Base-by-base conservation (phyloP, 148 eudicot genomes). In the Silene conica region DNA sequence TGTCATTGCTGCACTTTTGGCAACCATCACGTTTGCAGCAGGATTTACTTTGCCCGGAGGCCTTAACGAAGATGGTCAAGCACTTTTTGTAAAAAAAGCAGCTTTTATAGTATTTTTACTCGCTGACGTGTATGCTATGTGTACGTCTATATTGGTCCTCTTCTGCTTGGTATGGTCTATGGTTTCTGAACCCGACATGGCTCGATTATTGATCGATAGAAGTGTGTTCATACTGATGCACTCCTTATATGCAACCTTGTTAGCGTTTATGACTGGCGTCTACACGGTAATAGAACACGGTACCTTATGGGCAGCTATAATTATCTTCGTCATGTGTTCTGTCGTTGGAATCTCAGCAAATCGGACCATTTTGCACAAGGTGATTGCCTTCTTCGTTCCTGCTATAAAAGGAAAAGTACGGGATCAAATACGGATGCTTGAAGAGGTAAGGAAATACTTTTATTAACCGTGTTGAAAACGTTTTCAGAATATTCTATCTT, bases 1-100 rank as follows among this genome's bases (percentile, higher is more conserved):
- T 22, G 74, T 71, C 8, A 60, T 71, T 54, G 74, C 74, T 6
- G 62, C 74, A 12, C 63, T 71, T 18, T 28, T 71, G 10, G 74
- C 63, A 3, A 71, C 74, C 1, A 71, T 71, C 1, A 52, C 74
- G 0, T 71, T 71, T 31, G 74, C 74, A 52, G 74, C 45, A 52
- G 61, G 61, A 26, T 71, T 71, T 63, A 71, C 74, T 15, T 28
- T 71, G 12, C 74, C 74, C 0, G 74, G 74, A 15, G 74, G 74
- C 20, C 16, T 12, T 28, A 18, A 71, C 19, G 16, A 55, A 18
- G 2, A 13, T 2, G 55, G 55, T 18, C 18, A 50, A 50, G 55
- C 55, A 4, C 18, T 50, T 50, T 18, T 50, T 50, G 55, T 18
- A 50, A 50, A 50, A 2, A 3, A 50, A 50, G 55, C 16, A 2